Conservation (phyloP, 306 rosid genomes). For the Castanospermum australe region DNA sequence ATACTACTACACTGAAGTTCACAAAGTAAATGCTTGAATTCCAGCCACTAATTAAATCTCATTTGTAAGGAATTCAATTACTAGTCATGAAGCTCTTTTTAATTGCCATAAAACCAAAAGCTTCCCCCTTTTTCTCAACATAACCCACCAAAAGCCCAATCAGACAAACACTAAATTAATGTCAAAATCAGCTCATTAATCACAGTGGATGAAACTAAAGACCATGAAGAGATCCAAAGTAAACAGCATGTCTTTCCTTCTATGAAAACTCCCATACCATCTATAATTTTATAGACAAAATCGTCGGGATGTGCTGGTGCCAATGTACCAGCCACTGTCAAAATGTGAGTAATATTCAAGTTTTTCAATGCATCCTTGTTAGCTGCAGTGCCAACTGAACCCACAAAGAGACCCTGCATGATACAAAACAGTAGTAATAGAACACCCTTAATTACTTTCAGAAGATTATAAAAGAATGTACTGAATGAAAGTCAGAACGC, state of each 20-base stretch:
- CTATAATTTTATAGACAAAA: constrained; percentile 56
- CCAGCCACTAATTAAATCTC: not conserved
- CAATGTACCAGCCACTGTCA: constrained; percentile 62
- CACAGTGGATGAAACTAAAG: not conserved
- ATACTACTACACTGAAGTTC: not conserved
- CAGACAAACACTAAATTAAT: not conserved
- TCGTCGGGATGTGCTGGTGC: constrained; percentile 56
- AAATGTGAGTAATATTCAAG: constrained; percentile 65
- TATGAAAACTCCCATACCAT: constrained; percentile 43
- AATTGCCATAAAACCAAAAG: not conserved
- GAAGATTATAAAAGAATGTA: not conserved
- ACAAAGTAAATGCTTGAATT: not conserved
- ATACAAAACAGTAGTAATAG: not conserved
- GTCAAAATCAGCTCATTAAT: not conserved
- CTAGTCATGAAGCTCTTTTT: not conserved
- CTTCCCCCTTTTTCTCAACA: not conserved
- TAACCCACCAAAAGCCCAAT: not conserved
- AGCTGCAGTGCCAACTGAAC: constrained; percentile 66
- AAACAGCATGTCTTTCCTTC: not conserved
- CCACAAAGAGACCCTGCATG: constrained; percentile 77
- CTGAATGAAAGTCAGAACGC: not conserved
- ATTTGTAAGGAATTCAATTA: not conserved
- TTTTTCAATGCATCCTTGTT: constrained; percentile 57
- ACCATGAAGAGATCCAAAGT: not conserved
- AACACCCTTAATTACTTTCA: not conserved